A percentile compares a stretch with the other conserved stretches of the same genome.
phyloP scores from a whole-genome alignment of 768 basidiomycete species.

The Cystobasidium tubakii region DNA sequence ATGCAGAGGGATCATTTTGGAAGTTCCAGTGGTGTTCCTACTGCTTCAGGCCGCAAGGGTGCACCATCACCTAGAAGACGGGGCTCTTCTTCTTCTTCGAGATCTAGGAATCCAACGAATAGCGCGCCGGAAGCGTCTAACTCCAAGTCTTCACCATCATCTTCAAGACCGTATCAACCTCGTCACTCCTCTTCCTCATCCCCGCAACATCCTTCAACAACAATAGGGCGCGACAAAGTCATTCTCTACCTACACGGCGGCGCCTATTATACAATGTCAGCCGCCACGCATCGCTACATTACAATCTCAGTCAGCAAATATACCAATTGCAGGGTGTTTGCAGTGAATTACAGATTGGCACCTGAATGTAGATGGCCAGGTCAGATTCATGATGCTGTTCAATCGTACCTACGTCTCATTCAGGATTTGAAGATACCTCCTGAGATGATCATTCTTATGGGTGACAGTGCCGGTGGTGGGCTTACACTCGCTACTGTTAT shows the following conservation, averaged over 20 bases:
- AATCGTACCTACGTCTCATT: slow-evolving; percentile 75
- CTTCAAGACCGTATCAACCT: not conserved
- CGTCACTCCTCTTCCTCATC: not conserved
- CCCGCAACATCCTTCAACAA: not conserved
- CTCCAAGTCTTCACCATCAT: not conserved
- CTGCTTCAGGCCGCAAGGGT: not conserved
- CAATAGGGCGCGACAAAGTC: slow-evolving; percentile 22
- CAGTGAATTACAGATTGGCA: slow-evolving; percentile 89
- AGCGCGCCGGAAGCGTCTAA: too few species aligned
- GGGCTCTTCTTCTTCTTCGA: not conserved
- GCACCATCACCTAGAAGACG: not conserved
- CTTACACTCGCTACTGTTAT: slow-evolving; percentile 75
- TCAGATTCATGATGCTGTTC: slow-evolving; percentile 75
- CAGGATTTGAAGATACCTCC: slow-evolving; percentile 85
- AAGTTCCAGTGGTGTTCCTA: slow-evolving; percentile 40
- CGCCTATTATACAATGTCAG: slow-evolving; percentile 86
- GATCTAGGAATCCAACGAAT: not conserved
- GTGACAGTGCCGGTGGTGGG: slow-evolving; percentile 92
- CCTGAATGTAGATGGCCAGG: slow-evolving; percentile 93
- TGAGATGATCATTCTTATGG: slow-evolving; percentile 76
- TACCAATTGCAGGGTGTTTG: slow-evolving; percentile 81
- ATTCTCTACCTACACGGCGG: slow-evolving; percentile 53
- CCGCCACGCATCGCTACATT: slow-evolving; percentile 80
- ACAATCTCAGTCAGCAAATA: slow-evolving; percentile 86
- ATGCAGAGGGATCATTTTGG: slow-evolving; percentile 55